Percentiles rank a stretch among this genome's conserved stretches.
These are phyloP conservation scores for Yarrowia yakushimensis DNA, from an alignment of 805 yeast species.

Conservation along the genomic window DNA sequence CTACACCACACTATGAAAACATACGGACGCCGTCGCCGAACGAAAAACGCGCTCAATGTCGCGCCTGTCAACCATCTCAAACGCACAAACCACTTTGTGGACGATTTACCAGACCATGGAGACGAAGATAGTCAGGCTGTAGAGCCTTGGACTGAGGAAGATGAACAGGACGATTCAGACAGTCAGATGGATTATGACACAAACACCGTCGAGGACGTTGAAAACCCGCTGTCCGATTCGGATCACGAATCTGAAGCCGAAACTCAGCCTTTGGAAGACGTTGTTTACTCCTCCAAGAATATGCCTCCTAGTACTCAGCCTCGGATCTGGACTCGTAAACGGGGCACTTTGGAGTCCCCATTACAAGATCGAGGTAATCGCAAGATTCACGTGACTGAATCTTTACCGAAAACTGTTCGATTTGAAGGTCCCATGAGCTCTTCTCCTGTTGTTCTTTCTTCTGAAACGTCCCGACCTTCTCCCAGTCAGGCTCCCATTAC, in stretches of 20 bases:
- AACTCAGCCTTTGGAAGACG: not conserved
- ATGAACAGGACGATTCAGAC: not conserved
- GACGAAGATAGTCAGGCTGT: conserved; percentile 9
- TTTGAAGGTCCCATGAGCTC: not conserved
- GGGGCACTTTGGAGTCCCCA: not conserved
- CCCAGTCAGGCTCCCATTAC: conserved; percentile 9
- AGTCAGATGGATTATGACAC: too few species aligned
- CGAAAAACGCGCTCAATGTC: not conserved
- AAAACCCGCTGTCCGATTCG: not conserved
- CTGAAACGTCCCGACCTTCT: not conserved
- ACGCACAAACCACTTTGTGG: not conserved
- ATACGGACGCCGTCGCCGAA: not conserved
- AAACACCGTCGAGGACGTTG: too few species aligned
- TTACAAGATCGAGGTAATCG: not conserved
- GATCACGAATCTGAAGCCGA: not conserved
- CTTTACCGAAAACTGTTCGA: conserved; percentile 1
- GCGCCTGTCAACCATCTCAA: conserved; percentile 9
- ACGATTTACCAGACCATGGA: not conserved
- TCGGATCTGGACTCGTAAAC: not conserved
- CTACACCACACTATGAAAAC: conserved; percentile 5
- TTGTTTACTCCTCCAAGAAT: not conserved
- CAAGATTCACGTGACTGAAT: too few species aligned
- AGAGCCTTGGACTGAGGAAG: not conserved
- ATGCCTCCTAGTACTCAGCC: conserved; percentile 12
- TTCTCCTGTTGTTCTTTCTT: not conserved